A percentile compares a stretch with the other conserved stretches of the same genome.
These are phyloP conservation scores for Trichosporon sp. DNA, from an alignment of 1,284 basidiomycete species.

Conservation along the genomic window DNA sequence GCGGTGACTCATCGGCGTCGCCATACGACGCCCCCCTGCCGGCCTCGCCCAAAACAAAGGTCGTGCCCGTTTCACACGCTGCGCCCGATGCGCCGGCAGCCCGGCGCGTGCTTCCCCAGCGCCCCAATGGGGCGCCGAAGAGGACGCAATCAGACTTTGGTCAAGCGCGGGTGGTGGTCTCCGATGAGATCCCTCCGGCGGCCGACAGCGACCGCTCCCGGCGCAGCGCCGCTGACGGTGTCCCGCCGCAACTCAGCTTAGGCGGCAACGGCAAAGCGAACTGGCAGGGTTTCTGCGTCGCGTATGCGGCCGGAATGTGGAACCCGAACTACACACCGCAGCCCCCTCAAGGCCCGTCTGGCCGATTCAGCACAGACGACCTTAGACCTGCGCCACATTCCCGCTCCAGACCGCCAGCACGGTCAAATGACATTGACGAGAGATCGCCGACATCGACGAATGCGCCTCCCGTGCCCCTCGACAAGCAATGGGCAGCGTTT, in stretches of 20 bases:
- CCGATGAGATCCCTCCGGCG: neutral
- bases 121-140: neutral
- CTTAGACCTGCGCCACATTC: neutral
- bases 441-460: neutral
- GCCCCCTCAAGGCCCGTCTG: constrained; percentile 4
- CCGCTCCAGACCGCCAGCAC: neutral
- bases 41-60: neutral
- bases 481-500: neutral
- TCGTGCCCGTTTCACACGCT: too few species aligned
- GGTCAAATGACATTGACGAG: neutral
- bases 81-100: neutral
- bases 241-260: neutral
- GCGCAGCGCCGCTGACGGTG: neutral
- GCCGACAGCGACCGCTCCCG: neutral
- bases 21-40: neutral
- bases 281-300: constrained; percentile 7
- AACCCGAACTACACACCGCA: constrained; percentile 10
- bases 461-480: neutral
- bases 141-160: constrained; percentile 8
- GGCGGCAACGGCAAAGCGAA: neutral
- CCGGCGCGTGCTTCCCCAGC: neutral
- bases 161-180: neutral
- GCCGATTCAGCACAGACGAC: constrained; percentile 6
- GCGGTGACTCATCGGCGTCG: neutral
- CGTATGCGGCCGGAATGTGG: constrained; percentile 13